Evolutionary conservation across 192 early-diverging fungal species (phyloP), one percentile per base, ranked within the genome.

Genomic region (Umbelopsis vinacea): DNA sequence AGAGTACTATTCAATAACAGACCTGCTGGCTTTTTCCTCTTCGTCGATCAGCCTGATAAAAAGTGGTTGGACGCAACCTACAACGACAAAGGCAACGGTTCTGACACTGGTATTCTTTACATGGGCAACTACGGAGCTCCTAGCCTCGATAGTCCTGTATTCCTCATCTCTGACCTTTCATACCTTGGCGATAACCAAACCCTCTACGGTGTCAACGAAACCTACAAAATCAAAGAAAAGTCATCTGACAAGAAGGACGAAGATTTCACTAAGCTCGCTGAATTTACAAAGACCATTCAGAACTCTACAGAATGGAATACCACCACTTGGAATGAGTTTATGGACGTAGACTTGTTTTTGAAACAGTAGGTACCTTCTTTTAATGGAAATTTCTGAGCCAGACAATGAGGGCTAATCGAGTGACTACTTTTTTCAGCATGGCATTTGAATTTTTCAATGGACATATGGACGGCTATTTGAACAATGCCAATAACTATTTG

Each of bases 41-140:
- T 75, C n/a, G 60, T 75, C 17, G 74, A 75, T 11, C 26, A 23
- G 10, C 70, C 38, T 38, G 47, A 75, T 17, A 47, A 75, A n/a
- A 22, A 24, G 15, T 75, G 74, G 74, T 7, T 75, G 7, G 6
- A 9, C 19, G 66, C 60, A 29, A 69, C 48, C 33, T 75, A 70
- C 43, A 57, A 26, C 9, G 35, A 33, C 17, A 68, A 68, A n/a
- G 26, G 66, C 21, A 47, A 35, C 8, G 15, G 7, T 0, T 75
- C 69, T 35, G 22, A 35, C 1, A 22, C 55, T 19, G 74, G 74
- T 19, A 63, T 45, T 33, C 46, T 75, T 9, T 75, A 75, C 24
- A 33, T 52, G 14, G 60, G 74, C 35, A 50, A 50, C 33, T 57
- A 15, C 15, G 12, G 11, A 23, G 33, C 21, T 19, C 38, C 11